Evolutionary conservation across 1,139 yeast species (phyloP), one percentile per base, ranked within the genome.

Genomic region (Candida dubliniensis): DNA sequence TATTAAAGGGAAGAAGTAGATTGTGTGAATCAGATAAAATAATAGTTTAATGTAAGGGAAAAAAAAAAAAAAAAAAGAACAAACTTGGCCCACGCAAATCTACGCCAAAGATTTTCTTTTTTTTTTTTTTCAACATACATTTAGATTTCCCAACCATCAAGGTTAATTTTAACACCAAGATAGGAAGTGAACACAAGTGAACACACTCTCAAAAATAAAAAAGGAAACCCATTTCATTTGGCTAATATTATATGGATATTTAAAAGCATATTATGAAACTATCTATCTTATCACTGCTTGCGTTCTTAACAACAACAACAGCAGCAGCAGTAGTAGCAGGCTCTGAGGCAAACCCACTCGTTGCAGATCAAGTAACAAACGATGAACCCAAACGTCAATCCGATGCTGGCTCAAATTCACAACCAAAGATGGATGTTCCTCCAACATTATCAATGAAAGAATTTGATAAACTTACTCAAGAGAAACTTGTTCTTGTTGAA

Each of bases 401-500:
- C 5, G 23, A 18, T 18, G 23, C 3, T 18, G 23, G 5, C 3
- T 18, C 23, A 18, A 18, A 18, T 5, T 18, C 34, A 8, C 27
- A 41, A 23, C 6, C 31, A 7, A 36, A 41, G 12, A 13, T n/a
- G 12, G 47, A 44, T 23, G 45, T 64, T 38, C 55, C 56, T 2
- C 63, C 67, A 2, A 64, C 67, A 0, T 48, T 77, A 50, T 65
- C 60, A 7, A 41, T 53, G 14, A 63, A 55, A 2, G 66, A 62
- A 29, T 84, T 84, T 52, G 80, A 80, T 50, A 49, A 57, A 13
- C 59, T 61, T 8, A 60, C 83, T 3, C 56, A 74, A 13, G 59
- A 66, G 9, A 79, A 79, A 11, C 61, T 82, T 25, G 79, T 85
- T 41, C 63, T 81, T 43, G 79, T 83, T 12, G 88, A 83, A 58